Conservation (phyloP, 2,329 filamentous ascomycete genomes). For the Fusarium incarnatum region DNA sequence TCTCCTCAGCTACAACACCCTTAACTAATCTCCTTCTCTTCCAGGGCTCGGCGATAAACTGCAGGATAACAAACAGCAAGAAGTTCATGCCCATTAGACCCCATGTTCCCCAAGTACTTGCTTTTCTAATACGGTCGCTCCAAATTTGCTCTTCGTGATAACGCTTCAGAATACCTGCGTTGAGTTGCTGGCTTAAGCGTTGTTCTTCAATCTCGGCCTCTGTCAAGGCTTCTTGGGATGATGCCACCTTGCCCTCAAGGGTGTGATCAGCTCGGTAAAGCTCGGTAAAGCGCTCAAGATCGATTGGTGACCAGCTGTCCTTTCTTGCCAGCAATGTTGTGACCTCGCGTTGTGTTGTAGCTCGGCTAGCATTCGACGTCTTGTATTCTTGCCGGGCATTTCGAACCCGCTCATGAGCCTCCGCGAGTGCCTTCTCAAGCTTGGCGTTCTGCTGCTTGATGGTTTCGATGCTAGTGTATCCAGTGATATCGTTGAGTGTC, state of each 20-base stretch:
- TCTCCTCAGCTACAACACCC: conserved; percentile 84
- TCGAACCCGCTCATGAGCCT: conserved; percentile 74
- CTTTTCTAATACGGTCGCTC: conserved; percentile 95
- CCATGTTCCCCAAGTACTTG: conserved; percentile 99
- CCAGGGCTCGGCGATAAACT: conserved; percentile 95
- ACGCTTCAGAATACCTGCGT: conserved; percentile 84
- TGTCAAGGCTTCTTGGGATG: conserved; percentile 77
- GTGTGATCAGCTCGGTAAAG: conserved; percentile 93
- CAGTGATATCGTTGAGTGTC: conserved; percentile 92
- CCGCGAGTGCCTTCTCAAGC: conserved; percentile 69
- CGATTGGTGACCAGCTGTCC: conserved; percentile 86
- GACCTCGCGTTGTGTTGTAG: conserved; percentile 93
- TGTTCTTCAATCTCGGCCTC: conserved; percentile 84
- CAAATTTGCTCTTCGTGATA: conserved; percentile 99
- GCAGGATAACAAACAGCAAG: conserved; percentile 84
- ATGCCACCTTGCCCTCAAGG: conserved; percentile 85
- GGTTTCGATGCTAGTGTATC: conserved; percentile 90
- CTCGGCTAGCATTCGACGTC: conserved; percentile 83
- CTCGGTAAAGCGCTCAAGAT: conserved; percentile 93
- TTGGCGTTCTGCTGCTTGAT: conserved; percentile 82
- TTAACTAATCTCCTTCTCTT: conserved; percentile 81
- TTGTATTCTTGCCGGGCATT: conserved; percentile 81
- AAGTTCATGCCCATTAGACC: conserved; percentile 98
- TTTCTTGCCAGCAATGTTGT: conserved; percentile 94
- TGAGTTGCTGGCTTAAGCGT: conserved; percentile 78